These are phyloP conservation scores for Globisporangium cylindrosporum DNA, from an alignment of 352 stramenopile genomes.

Conservation along the genomic window DNA sequence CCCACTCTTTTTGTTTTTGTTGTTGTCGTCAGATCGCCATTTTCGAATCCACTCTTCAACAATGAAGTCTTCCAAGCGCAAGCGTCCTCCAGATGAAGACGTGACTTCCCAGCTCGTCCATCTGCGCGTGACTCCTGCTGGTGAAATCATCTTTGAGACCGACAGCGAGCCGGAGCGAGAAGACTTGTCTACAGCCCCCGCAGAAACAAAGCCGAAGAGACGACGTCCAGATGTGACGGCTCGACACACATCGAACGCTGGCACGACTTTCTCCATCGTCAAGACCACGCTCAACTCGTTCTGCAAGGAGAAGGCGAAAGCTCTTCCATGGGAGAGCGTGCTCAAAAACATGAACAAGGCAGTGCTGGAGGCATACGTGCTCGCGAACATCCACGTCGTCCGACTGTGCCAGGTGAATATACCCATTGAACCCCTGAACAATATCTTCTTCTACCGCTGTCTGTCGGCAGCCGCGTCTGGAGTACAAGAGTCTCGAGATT, in stretches of 20 bases:
- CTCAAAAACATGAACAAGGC: conserved; percentile 15
- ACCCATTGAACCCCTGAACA: neutral
- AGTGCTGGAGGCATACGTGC: conserved; percentile 12
- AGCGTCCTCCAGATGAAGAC: neutral
- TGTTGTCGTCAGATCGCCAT: too few relatives aligned
- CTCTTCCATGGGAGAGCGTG: conserved; percentile 12
- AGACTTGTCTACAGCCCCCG: neutral
- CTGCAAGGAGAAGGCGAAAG: conserved; percentile 2
- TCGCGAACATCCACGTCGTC: conserved; percentile 15
- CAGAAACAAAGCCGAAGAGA: too few relatives aligned
- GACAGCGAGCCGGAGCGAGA: neutral
- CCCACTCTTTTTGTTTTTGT: too few relatives aligned
- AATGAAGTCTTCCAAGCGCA: too few relatives aligned
- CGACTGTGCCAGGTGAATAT: conserved; percentile 8
- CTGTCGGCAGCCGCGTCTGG: conserved; percentile 4
- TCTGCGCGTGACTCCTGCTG: neutral
- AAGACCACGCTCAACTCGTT: conserved; percentile 13
- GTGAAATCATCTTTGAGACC: neutral
- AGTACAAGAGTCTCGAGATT: neutral
- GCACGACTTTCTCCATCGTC: too few relatives aligned
- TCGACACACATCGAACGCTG: too few relatives aligned
- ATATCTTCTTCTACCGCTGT: conserved; percentile 16
- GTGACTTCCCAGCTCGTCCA: neutral
- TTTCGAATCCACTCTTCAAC: too few relatives aligned
- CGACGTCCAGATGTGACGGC: too few relatives aligned